Percentiles rank a stretch among this genome's conserved stretches.
Conservation (phyloP, 495 filamentous ascomycete species). For the Penicillium atrosanguineum region DNA sequence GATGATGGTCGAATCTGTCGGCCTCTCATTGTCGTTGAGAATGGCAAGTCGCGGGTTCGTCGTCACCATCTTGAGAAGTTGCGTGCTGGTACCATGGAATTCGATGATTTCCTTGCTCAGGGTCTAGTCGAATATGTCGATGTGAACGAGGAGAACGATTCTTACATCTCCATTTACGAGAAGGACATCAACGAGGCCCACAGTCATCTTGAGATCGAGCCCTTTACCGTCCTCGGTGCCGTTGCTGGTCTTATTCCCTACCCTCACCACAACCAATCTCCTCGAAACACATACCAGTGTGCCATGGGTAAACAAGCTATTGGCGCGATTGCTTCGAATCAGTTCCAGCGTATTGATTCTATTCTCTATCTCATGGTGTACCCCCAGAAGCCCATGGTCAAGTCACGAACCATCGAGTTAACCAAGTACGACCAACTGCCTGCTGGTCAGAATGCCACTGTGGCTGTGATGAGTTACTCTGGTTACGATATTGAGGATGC, state of each 20-base stretch:
- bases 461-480: constrained; percentile 98
- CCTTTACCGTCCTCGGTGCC: constrained; percentile 95
- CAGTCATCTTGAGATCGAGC: constrained; percentile 96
- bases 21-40: constrained; percentile 90
- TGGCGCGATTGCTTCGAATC: constrained; percentile 94
- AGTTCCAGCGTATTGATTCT: constrained; percentile 93
- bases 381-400: constrained; percentile 96
- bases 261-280: constrained; percentile 98
- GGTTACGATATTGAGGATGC: constrained; percentile 99
- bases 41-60: constrained; percentile 74
- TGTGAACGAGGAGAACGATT: constrained; percentile 97
- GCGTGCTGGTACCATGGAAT: constrained; percentile 74
- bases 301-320: constrained; percentile 99
- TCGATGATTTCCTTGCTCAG: constrained; percentile 86
- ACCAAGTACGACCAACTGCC: constrained; percentile 97
- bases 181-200: constrained; percentile 73
- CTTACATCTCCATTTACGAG: constrained; percentile 86
- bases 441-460: constrained; percentile 92
- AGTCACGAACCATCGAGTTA: constrained; percentile 92
- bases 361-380: constrained; percentile 96
- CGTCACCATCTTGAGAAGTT: constrained; percentile 72
- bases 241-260: constrained; percentile 97
- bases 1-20: constrained; percentile 96
- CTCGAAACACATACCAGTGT: constrained; percentile 98
- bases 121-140: constrained; percentile 95